Conservation (phyloP, 768 basidiomycete species). For the Leccinum variicolor region DNA sequence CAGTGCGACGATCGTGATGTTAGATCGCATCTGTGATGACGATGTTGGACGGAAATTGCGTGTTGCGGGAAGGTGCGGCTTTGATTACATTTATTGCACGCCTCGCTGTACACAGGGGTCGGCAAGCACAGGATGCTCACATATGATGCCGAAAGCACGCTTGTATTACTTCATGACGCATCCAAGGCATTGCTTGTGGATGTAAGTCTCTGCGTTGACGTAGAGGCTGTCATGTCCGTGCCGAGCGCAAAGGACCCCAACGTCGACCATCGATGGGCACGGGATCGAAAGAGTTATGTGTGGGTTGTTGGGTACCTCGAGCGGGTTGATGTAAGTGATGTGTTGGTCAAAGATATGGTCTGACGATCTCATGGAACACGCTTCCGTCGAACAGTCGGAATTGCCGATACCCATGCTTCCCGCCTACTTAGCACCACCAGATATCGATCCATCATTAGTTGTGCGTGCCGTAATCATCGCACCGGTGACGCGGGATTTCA, state of each 20-base stretch:
- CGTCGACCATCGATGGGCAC: constrained; percentile 41
- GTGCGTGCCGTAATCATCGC: constrained; percentile 53
- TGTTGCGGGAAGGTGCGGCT: constrained; percentile 54
- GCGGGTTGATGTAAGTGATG: constrained; percentile 37
- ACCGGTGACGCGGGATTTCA: constrained; percentile 43
- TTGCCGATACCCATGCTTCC: constrained; percentile 43
- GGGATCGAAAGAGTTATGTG: constrained; percentile 48
- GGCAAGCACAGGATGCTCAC: constrained; percentile 46
- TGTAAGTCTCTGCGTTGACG: constrained; percentile 48
- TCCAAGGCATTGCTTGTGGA: constrained; percentile 56
- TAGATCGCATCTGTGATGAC: constrained; percentile 38
- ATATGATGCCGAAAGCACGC: constrained; percentile 48
- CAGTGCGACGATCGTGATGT: constrained; percentile 41
- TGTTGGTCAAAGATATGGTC: constrained; percentile 1
- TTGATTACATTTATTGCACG: constrained; percentile 13
- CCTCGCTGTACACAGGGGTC: constrained; percentile 10
- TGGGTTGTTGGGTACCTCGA: constrained; percentile 62
- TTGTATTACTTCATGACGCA: constrained; percentile 48
- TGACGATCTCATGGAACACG: constrained; percentile 15
- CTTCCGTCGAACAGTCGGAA: constrained; percentile 29
- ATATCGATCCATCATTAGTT: constrained; percentile 44
- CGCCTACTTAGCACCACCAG: constrained; percentile 36
- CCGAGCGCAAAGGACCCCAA: constrained; percentile 3
- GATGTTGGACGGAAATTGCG: constrained; percentile 52
- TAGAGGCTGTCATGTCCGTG: constrained; percentile 16